Conservation (phyloP, 1,284 basidiomycete species). For the Dichomitus squalens region DNA sequence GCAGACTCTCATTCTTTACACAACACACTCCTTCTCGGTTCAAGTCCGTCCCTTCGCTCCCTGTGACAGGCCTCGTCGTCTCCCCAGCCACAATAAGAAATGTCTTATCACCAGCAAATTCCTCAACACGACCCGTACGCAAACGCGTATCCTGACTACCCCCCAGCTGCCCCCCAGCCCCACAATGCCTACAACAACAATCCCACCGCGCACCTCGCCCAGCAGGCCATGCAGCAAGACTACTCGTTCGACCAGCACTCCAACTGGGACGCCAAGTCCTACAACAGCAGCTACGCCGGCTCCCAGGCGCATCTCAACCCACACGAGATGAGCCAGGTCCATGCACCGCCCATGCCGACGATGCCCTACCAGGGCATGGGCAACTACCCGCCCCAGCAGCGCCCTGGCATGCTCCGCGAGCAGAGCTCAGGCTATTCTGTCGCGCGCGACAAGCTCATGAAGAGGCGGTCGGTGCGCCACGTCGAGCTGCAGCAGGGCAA, state of each 20-base stretch:
- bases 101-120: constrained; percentile 56
- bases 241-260: constrained; percentile 41
- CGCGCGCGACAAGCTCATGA: constrained; percentile 77
- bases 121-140: constrained; percentile 46
- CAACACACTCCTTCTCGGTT: constrained; percentile 15
- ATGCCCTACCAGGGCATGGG: constrained; percentile 44
- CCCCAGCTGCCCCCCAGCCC: constrained; percentile 21
- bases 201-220: constrained; percentile 33
- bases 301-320: constrained; percentile 74
- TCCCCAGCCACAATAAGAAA: constrained; percentile 24
- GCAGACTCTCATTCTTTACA: constrained; percentile 24
- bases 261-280: constrained; percentile 69
- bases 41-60: not conserved
- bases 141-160: constrained; percentile 37
- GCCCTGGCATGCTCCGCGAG: constrained; percentile 50
- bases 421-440: constrained; percentile 63
- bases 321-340: constrained; percentile 60
- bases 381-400: constrained; percentile 62
- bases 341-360: constrained; percentile 54
- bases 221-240: constrained; percentile 24
- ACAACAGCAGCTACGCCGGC: constrained; percentile 62
- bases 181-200: constrained; percentile 30
- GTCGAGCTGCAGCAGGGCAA: constrained; percentile 85
- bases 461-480: constrained; percentile 76
- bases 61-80: constrained; percentile 1